Evolutionary conservation across 495 filamentous ascomycete species (phyloP).

Genomic region (Rusavskia elegans): DNA sequence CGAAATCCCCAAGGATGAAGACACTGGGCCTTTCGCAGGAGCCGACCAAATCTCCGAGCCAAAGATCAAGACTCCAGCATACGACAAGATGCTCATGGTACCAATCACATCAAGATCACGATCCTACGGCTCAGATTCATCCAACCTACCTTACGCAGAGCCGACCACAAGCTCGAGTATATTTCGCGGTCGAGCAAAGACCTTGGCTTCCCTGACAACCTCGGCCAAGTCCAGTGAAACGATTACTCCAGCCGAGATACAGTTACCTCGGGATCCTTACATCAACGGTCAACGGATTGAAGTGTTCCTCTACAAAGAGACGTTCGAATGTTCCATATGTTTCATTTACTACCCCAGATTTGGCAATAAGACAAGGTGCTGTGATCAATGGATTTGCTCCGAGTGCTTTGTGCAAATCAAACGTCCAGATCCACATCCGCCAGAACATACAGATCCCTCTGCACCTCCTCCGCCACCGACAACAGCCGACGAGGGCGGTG

Average conservation of each 20-base stretch:
- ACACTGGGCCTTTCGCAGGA: slow-evolving; percentile 28
- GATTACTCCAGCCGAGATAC: slow-evolving; percentile 57
- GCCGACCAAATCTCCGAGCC: slow-evolving; percentile 22
- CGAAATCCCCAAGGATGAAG: slow-evolving; percentile 55
- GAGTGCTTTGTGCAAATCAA: slow-evolving; percentile 99
- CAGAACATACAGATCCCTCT: slow-evolving; percentile 55
- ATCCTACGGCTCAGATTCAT: slow-evolving; percentile 56
- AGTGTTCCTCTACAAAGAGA: slow-evolving; percentile 82
- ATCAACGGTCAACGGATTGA: slow-evolving; percentile 88
- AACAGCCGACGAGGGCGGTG: slow-evolving; percentile 25
- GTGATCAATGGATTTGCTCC: slow-evolving; percentile 92
- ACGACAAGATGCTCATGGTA: slow-evolving; percentile 37
- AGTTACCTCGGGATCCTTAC: slow-evolving; percentile 66
- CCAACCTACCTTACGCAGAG: slow-evolving; percentile 18
- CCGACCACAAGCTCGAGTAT: slow-evolving; percentile 41
- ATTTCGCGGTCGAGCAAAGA: slow-evolving; percentile 61
- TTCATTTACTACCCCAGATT: slow-evolving; percentile 93
- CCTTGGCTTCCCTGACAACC: slow-evolving; percentile 65
- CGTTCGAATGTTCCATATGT: slow-evolving; percentile 87
- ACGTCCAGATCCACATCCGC: slow-evolving; percentile 85
- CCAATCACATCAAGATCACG: slow-evolving; percentile 60
- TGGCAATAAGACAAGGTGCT: slow-evolving; percentile 89
- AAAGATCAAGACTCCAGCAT: slow-evolving; percentile 29
- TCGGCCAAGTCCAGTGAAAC: slow-evolving; percentile 54
- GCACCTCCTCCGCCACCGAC: slow-evolving; percentile 16